phyloP scores from a whole-genome alignment of 2,329 filamentous ascomycete genomes.

The Fusarium metavorans region DNA sequence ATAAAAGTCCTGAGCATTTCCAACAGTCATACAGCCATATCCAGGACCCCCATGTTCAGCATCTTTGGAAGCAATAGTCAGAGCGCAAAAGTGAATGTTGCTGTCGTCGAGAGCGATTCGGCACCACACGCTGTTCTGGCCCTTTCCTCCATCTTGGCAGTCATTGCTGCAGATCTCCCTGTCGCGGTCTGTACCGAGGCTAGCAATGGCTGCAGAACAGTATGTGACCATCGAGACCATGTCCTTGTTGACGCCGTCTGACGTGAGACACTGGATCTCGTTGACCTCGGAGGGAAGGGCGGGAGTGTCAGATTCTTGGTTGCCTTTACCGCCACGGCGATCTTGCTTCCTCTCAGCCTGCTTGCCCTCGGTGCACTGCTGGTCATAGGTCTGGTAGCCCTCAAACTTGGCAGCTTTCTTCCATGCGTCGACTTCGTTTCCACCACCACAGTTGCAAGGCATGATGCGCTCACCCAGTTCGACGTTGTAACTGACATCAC shows the following conservation, averaged over 20 bases:
- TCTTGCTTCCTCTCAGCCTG: not conserved
- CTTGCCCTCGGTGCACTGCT: not conserved
- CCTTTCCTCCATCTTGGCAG: not conserved
- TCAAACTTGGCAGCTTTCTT: not conserved
- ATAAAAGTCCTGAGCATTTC: not conserved
- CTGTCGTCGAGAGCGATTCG: not conserved
- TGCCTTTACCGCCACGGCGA: not conserved
- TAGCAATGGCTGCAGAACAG: not conserved
- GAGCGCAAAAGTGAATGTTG: not conserved
- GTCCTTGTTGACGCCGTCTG: not conserved
- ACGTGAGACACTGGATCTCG: not conserved
- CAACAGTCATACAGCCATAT: not conserved
- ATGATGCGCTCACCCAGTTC: not conserved
- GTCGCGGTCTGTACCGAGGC: not conserved
- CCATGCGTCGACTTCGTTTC: not conserved
- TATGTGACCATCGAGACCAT: not conserved
- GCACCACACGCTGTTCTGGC: not conserved
- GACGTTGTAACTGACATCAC: not conserved
- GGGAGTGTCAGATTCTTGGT: not conserved
- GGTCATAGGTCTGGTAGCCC: not conserved
- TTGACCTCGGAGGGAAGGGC: not conserved
- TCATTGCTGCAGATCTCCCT: not conserved
- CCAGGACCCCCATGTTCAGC: not conserved
- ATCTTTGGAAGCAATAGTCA: not conserved
- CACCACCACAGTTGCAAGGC: not conserved